Conservation (phyloP, 208 protist species). For the Leishmania lainsoni region DNA sequence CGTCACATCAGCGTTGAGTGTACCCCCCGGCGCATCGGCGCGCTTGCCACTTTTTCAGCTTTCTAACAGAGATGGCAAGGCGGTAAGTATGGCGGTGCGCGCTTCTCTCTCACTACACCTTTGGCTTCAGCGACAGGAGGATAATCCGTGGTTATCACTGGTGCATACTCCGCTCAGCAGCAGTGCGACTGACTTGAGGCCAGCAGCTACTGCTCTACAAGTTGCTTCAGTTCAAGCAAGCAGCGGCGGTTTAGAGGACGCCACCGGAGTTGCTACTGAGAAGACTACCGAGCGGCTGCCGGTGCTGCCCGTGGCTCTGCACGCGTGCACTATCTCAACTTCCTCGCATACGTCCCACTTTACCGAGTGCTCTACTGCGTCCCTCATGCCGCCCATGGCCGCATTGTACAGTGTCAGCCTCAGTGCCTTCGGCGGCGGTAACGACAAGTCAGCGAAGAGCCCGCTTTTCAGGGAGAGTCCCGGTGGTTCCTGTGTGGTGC, state of each 20-base stretch:
- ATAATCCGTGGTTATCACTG: conserved; percentile 12
- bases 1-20: background rate
- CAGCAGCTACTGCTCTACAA: background rate
- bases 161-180: conserved; percentile 6
- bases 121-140: conserved; percentile 20
- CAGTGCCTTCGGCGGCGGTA: conserved; percentile 7
- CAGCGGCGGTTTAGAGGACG: background rate
- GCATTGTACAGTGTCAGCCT: conserved; percentile 16
- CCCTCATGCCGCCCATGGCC: conserved; percentile 24
- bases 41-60: conserved; percentile 35
- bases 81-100: conserved; percentile 20
- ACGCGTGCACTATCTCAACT: conserved; percentile 9
- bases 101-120: conserved; percentile 27
- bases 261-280: background rate
- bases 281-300: background rate
- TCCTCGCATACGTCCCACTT: conserved; percentile 14
- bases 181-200: background rate
- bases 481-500: background rate
- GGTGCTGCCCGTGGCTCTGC: background rate
- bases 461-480: conserved; percentile 13
- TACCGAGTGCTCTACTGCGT: conserved; percentile 21
- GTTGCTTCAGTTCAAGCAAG: background rate
- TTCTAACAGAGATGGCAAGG: conserved; percentile 25
- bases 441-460: background rate
- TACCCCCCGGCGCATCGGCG: conserved; percentile 28